Base-by-base conservation (phyloP, 805 yeast species). In the Metschnikowia sp. region DNA sequence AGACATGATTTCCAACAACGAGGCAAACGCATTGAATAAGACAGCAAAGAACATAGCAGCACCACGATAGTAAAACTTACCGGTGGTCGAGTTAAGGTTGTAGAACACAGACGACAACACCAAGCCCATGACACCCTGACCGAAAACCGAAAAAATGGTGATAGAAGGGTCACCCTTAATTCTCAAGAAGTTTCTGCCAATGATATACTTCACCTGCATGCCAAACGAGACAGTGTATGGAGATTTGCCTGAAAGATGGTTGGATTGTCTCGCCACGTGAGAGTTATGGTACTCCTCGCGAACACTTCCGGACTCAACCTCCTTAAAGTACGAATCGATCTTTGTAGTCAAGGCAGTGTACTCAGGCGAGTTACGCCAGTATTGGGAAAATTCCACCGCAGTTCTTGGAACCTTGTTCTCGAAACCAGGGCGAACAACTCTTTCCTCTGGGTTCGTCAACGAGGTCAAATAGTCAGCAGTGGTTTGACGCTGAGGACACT, bases 381-480 rank as follows among this genome's bases (percentile, higher is more conserved):
- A 74, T n/a, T 62, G 58, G 60, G 81, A 84, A 56, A 83, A 82
- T 52, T 83, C 86, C 19, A 65, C 63, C 11, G 86, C 75, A 13
- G 82, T 73, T 47, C 69, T 62, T 22, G 88, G 88, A 15, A 81
- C 78, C 47, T 63, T 70, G 37, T 64, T 63, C 57, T 78, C 82
- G 50, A 54, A 74, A 11, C 84, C 87, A 12, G 72, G 70, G 44
- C 61, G 65, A 22, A 61, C 61, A 12, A 76, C 67, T 68, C 87
- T 75, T 50, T 82, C 86, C 29, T 74, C 75, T 12, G 84, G 86
- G 62, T 82, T 84, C 13, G 88, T 83, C 43, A 83, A 76, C 4
- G 86, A 75, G 13, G 88, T 83, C 58, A 83, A 75, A 60, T 72
- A 83, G 60, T 83, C 88, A 8, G 86, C 81, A 42, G 87, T 81